Conservation (phyloP, 495 filamentous ascomycete genomes). For the Usnea hakonensis region DNA sequence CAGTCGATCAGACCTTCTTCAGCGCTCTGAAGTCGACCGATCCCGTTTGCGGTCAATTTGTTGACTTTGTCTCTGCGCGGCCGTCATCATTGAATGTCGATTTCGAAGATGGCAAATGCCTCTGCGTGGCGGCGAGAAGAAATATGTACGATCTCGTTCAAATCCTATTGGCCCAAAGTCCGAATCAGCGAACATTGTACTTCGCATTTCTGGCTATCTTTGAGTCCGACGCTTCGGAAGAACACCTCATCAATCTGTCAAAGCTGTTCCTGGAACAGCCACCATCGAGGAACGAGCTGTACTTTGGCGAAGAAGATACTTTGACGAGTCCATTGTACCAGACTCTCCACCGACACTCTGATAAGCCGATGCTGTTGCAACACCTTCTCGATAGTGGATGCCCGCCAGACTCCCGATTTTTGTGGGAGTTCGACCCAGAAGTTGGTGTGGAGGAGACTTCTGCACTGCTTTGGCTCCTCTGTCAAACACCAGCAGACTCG, state of each 20-base stretch:
- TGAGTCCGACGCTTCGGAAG: neutral
- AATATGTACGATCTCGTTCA: conserved; percentile 4
- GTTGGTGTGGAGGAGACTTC: conserved; percentile 11
- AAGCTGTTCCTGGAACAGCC: conserved; percentile 11
- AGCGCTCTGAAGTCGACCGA: conserved; percentile 9
- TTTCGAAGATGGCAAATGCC: conserved; percentile 14
- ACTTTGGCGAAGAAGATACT: conserved; percentile 8
- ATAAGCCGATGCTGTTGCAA: conserved; percentile 14
- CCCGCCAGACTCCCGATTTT: conserved; percentile 8
- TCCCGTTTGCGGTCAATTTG: conserved; percentile 1
- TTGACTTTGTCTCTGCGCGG: conserved; percentile 5
- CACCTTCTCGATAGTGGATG: conserved; percentile 18
- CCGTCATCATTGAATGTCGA: conserved; percentile 10
- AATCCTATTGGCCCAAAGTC: conserved; percentile 3
- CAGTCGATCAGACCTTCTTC: conserved; percentile 13
- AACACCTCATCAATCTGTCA: conserved; percentile 6
- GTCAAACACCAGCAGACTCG: conserved; percentile 13
- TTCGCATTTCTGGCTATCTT: conserved; percentile 13
- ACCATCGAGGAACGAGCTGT: conserved; percentile 1
- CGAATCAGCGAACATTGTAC: conserved; percentile 10
- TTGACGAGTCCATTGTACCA: conserved; percentile 10
- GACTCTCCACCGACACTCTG: conserved; percentile 11
- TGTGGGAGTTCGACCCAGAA: conserved; percentile 10
- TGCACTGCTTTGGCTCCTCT: conserved; percentile 19
- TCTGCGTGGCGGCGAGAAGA: conserved; percentile 12